Percentiles rank a stretch among this genome's conserved stretches.
Conservation (phyloP, 371 early-diverging fungal species). For the Mucor indicus region DNA sequence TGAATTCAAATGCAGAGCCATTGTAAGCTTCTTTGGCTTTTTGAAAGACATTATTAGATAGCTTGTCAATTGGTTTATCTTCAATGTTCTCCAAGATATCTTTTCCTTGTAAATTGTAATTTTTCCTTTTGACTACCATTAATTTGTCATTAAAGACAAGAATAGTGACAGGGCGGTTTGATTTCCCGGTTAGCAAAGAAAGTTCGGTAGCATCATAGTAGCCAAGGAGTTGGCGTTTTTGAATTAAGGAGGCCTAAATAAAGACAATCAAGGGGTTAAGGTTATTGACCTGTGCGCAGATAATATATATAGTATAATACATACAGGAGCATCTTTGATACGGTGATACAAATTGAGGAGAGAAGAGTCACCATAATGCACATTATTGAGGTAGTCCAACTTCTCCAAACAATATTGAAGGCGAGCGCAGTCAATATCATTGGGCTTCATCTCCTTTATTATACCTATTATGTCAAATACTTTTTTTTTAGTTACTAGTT, state of each 20-base stretch:
- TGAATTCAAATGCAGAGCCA: slow-evolving; percentile 28
- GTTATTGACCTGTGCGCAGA: not conserved
- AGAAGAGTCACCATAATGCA: slow-evolving; percentile 30
- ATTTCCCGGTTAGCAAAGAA: slow-evolving; percentile 24
- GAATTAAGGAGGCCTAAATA: slow-evolving; percentile 20
- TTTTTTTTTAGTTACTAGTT: no score
- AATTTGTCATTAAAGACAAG: slow-evolving; percentile 43
- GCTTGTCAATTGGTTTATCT: slow-evolving; percentile 16
- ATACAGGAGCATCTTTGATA: slow-evolving; percentile 42
- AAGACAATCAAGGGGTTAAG: not conserved
- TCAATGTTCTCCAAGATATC: slow-evolving; percentile 16
- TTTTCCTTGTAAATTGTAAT: slow-evolving; percentile 21
- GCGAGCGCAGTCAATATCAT: slow-evolving; percentile 9
- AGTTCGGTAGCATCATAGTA: slow-evolving; percentile 43
- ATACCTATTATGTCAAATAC: not conserved
- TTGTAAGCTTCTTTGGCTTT: slow-evolving; percentile 8
- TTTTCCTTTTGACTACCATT: slow-evolving; percentile 37
- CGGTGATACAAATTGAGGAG: slow-evolving; percentile 27
- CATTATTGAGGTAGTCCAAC: slow-evolving; percentile 11
- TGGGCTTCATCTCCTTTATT: slow-evolving; percentile 2
- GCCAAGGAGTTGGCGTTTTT: slow-evolving; percentile 34
- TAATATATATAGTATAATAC: not conserved
- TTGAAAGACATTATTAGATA: slow-evolving; percentile 20
- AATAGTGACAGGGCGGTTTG: slow-evolving; percentile 34
- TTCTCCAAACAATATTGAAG: slow-evolving; percentile 8